Base-by-base conservation (phyloP, 768 basidiomycete genomes). In the Gloeopeniophorella convolvens region DNA sequence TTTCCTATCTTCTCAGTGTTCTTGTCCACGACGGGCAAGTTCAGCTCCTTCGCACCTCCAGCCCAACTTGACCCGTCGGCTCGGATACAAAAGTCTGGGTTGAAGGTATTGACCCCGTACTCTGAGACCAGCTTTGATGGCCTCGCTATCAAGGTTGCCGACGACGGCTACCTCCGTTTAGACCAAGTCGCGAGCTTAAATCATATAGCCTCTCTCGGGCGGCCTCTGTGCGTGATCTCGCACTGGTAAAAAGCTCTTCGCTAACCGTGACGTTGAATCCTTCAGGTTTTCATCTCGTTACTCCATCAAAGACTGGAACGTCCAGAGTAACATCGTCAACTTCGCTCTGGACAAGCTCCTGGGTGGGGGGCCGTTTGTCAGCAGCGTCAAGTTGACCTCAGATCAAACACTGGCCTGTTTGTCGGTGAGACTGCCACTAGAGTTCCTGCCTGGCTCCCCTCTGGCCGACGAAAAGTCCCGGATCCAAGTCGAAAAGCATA, bases 401-500 rank as follows among this genome's bases (percentile, higher is more conserved):
- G 26, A 21, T 4, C 40, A 48, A 30, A 16, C 28, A 26, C 20
- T 58, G 35, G 52, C 56, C 8, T 57, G 56, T 35, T 33, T 60
- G 10, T 44, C 48, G 6, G 34, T 39, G 23, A 65, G 65, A n/a
- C 41, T 68, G 11, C 59, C 65, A 18, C 51, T 67, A 35, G 59
- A 64, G 33, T 69, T 68, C n/a, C n/a, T n/a, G n/a, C n/a, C n/a
- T n/a, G n/a, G n/a, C n/a, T n/a, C n/a, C 59, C 58, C 58, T 18
- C 59, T 42, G 9, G 37, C 43, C 40, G 32, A 41, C 2, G 33
- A 47, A 32, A 46, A 42, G 37, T 62, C 66, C 48, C 55, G 51
- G 52, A 50, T 18, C 37, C 65, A 66, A 50, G 66, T 69, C 7
- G 62, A 64, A 47, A 42, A 55, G 1, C 67, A 68, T 49, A 60